Base-by-base conservation (phyloP, 768 basidiomycete genomes). In the Chalciporus chontae region DNA sequence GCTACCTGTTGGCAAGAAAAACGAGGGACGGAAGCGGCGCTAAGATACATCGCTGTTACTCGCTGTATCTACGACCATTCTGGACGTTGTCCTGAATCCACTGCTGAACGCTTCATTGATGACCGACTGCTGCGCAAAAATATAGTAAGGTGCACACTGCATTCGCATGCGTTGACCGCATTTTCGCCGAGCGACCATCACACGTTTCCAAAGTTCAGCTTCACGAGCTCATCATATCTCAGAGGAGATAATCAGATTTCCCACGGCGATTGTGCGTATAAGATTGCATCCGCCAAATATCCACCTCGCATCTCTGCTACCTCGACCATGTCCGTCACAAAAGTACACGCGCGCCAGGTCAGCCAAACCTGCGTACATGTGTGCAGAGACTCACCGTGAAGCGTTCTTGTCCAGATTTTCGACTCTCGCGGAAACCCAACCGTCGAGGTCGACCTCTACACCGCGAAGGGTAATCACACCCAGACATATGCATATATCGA, bases 341-440 rank as follows among this genome's bases (percentile, higher is more conserved):
- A 94, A 76, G 73, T 96, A 65, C 79, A 85, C 75, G 93, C 93
- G 64, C 91, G 94, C 68, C 92, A 94, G 85, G 93, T 90, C 72
- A 54, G 68, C 31, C 15, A 15, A 19, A 19, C 29, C 46, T 31
- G 31, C 13, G 49, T 38, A 39, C 52, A 37, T 46, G 32, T 26
- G 29, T 38, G 43, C 34, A 17, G 7, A 38, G 31, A 40, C 7
- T 23, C 37, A 32, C 39, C 34, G 48, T 56, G 54, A 70, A 42
- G 49, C 29, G 1, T 18, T 47, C 54, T 52, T 39, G 21, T 23
- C 1, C 64, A 97, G 95, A 95, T 98, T 84, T 98, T 96, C 71
- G 95, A 98, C 80, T 97, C 94, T 67, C 92, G 95, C 67, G 94
- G 94, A 62, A 94, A 97, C 81, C 93, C 90, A 63, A 95, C 94